Conservation (phyloP, 768 basidiomycete species). For the Gymnopilus dilepis region DNA sequence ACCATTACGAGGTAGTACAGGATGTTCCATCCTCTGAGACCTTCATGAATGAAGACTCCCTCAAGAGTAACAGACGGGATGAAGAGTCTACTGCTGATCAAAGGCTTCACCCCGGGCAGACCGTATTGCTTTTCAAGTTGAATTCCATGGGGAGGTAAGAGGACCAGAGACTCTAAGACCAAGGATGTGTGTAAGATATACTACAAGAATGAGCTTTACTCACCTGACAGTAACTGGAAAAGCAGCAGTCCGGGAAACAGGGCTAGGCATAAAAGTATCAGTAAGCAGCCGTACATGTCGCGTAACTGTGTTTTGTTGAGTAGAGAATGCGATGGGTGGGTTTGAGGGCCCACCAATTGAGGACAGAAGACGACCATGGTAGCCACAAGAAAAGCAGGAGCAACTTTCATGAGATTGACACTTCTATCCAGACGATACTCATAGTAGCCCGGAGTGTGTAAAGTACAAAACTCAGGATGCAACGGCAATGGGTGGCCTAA, state of each 20-base stretch:
- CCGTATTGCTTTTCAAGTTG: slow-evolving; percentile 78
- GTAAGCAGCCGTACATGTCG: neutral
- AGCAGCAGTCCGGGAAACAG: slow-evolving; percentile 3
- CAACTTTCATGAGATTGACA: slow-evolving; percentile 34
- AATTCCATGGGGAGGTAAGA: slow-evolving; percentile 70
- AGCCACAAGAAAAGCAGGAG: slow-evolving; percentile 26
- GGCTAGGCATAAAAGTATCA: neutral
- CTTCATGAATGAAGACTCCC: slow-evolving; percentile 79
- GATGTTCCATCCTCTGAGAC: slow-evolving; percentile 71
- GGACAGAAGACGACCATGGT: slow-evolving; percentile 38
- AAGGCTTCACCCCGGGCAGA: slow-evolving; percentile 40
- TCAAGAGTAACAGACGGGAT: slow-evolving; percentile 59
- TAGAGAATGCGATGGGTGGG: neutral
- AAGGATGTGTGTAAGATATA: neutral
- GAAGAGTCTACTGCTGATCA: slow-evolving; percentile 54
- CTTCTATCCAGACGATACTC: slow-evolving; percentile 68
- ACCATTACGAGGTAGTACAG: slow-evolving; percentile 68
- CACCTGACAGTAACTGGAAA: slow-evolving; percentile 26
- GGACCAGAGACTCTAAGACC: slow-evolving; percentile 66
- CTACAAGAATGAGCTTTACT: neutral
- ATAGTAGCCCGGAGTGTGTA: slow-evolving; percentile 48
- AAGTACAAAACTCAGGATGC: slow-evolving; percentile 58
- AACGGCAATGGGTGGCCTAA: slow-evolving; percentile 32
- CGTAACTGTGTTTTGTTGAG: neutral
- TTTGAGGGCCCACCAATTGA: slow-evolving; percentile 31